These are phyloP conservation scores for Microbotryum scabiosae DNA, from an alignment of 1,284 basidiomycete species.

Conservation along the genomic window DNA sequence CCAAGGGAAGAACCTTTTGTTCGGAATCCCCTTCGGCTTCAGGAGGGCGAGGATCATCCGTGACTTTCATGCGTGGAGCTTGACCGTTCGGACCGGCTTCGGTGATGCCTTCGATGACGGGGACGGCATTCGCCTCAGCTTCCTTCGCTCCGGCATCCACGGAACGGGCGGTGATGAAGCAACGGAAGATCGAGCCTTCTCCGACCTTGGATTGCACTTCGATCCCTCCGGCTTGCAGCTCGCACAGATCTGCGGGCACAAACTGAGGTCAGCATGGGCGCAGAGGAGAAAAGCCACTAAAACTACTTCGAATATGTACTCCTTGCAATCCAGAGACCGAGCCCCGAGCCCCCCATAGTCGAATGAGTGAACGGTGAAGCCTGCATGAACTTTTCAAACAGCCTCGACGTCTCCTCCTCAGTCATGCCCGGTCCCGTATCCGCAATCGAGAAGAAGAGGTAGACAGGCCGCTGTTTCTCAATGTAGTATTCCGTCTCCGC, in stretches of 20 bases:
- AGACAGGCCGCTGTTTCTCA: slow-evolving; percentile 12
- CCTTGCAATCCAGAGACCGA: slow-evolving; percentile 19
- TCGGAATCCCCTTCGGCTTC: not conserved
- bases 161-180: slow-evolving; percentile 21
- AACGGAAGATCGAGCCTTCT: slow-evolving; percentile 24
- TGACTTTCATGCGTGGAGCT: not conserved
- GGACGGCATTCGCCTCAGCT: not conserved
- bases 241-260: slow-evolving; percentile 19
- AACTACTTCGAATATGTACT: not conserved
- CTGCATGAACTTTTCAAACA: slow-evolving; percentile 25
- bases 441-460: slow-evolving; percentile 22
- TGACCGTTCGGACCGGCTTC: too few relatives aligned
- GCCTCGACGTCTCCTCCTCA: slow-evolving; percentile 11
- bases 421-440: slow-evolving; percentile 28
- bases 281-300: too few relatives aligned
- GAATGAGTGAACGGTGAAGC: slow-evolving; percentile 22
- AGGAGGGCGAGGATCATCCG: slow-evolving; percentile 8
- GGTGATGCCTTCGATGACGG: not conserved
- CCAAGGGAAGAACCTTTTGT: not conserved
- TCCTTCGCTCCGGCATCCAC: slow-evolving; percentile 10
- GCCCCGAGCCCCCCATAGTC: slow-evolving; percentile 16
- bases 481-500: slow-evolving; percentile 18
- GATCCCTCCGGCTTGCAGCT: slow-evolving; percentile 20
- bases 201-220: slow-evolving; percentile 19
- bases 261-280: not conserved